Evolutionary conservation across 2,329 filamentous ascomycete genomes (phyloP), one percentile per base, ranked within the genome.

Genomic region (Mollisia scopiformis): DNA sequence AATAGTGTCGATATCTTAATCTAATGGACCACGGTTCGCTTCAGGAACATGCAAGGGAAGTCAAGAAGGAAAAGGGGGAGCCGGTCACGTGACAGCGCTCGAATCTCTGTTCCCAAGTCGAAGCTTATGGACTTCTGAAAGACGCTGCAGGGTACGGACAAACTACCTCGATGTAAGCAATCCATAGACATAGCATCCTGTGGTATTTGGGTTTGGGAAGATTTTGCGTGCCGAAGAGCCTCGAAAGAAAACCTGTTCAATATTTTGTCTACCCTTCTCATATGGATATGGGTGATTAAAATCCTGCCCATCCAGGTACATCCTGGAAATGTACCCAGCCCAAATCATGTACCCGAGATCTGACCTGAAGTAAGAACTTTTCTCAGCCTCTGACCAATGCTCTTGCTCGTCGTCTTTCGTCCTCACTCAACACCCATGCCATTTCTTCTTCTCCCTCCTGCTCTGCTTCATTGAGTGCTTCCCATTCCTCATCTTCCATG

Each of bases 401-500:
- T 72, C 92, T 85, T 10, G 91, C 91, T 70, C 86, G 84, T 66
- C 80, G 82, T 73, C 90, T 86, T 78, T 96, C 93, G 59, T 93
- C 91, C 43, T 83, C 82, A 61, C 82, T 88, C 64, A 93, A 69
- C 49, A 88, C 83, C 90, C 90, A 93, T 54, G 83, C 81, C 71
- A 95, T 86, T 11, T 85, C 89, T 53, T 85, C 88, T 13, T 87
- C 84, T 14, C 81, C 77, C 57, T 84, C 81, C 58, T 73, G 62
- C 75, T 77, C 73, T 33, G 75, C 76, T 35, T 78, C 81, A 31
- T 80, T 76, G 41, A 93, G 76, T 75, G 95, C 92, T 51, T 94
- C 91, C 91, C 93, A 97, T 76, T 97, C 94, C 60, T 97, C 93
- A 33, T 95, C 91, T 73, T 97, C 93, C 92, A 97, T 96, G 68